These are phyloP conservation scores for Xylaria sp. DNA, from an alignment of 2,329 filamentous ascomycete species.

Conservation along the genomic window DNA sequence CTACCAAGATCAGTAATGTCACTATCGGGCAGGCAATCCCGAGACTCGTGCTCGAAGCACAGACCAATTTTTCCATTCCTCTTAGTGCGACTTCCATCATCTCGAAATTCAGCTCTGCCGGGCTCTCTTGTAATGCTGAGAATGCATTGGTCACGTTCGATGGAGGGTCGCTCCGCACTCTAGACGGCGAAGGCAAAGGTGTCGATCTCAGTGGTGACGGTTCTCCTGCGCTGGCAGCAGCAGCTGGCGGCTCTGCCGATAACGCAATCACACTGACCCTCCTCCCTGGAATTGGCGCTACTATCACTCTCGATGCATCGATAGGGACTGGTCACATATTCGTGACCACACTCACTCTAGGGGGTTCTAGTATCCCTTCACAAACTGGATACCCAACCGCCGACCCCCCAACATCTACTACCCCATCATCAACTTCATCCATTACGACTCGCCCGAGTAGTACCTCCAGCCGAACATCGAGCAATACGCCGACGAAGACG, in stretches of 20 bases:
- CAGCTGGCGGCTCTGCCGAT: constrained; percentile 42
- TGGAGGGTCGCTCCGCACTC: constrained; percentile 59
- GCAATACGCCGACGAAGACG: constrained; percentile 28
- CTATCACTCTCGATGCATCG: constrained; percentile 47
- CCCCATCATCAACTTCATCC: constrained; percentile 45
- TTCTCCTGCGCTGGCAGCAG: constrained; percentile 37
- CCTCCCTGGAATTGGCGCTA: constrained; percentile 49
- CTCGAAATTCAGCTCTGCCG: constrained; percentile 77
- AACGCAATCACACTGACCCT: constrained; percentile 52
- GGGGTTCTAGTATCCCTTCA: constrained; percentile 35
- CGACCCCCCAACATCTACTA: constrained; percentile 39
- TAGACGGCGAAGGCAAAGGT: constrained; percentile 46
- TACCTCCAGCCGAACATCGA: constrained; percentile 16
- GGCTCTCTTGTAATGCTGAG: constrained; percentile 83
- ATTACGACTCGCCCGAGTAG: constrained; percentile 8
- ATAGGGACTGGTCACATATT: constrained; percentile 45
- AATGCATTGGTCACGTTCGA: constrained; percentile 91
- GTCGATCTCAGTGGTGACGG: constrained; percentile 42
- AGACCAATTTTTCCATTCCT: constrained; percentile 78
- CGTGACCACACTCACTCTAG: constrained; percentile 47
- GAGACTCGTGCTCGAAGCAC: constrained; percentile 73
- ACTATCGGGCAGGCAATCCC: constrained; percentile 85
- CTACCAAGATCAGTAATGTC: constrained; percentile 67
- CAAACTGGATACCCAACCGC: constrained; percentile 41
- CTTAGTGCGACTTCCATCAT: constrained; percentile 77